Evolutionary conservation across 208 protist genomes (phyloP).

Genomic region (Endotrypanum monterogeii): DNA sequence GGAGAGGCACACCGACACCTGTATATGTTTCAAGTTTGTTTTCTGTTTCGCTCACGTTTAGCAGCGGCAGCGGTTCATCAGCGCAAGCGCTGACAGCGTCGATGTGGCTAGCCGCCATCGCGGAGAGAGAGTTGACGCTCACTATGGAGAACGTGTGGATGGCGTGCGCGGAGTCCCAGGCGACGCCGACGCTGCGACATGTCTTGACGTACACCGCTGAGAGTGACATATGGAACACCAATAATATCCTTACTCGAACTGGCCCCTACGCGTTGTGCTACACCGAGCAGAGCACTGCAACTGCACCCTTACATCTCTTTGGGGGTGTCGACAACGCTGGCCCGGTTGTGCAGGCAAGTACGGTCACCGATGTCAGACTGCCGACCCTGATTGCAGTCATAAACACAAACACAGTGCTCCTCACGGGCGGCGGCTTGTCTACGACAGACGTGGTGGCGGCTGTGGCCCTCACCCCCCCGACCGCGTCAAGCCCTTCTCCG

Average conservation of each 20-base stretch:
- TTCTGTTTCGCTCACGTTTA: conserved; percentile 40
- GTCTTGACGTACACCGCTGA: conserved; percentile 35
- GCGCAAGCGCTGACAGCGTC: conserved; percentile 18
- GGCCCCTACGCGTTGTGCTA: conserved; percentile 79
- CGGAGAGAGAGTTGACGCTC: neutral
- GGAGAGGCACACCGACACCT: conserved; percentile 50
- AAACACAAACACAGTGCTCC: conserved; percentile 37
- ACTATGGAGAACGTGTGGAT: conserved; percentile 50
- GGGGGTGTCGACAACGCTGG: conserved; percentile 47
- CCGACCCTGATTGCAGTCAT: conserved; percentile 25
- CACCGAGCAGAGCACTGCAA: conserved; percentile 5
- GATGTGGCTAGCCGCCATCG: conserved; percentile 48
- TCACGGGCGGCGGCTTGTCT: conserved; percentile 73
- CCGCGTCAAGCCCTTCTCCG: neutral
- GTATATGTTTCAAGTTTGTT: conserved; percentile 54
- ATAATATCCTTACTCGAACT: conserved; percentile 6
- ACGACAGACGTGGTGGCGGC: conserved; percentile 57
- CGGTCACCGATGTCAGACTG: conserved; percentile 36
- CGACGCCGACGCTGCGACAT: conserved; percentile 7
- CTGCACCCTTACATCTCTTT: conserved; percentile 50
- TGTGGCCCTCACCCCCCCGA: conserved; percentile 41
- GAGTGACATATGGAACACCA: conserved; percentile 32
- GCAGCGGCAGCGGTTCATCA: conserved; percentile 25
- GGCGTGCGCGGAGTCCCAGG: conserved; percentile 35
- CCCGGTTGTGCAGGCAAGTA: conserved; percentile 52